Base-by-base conservation (phyloP, 768 basidiomycete genomes). In the Fibroporia radiculosa region DNA sequence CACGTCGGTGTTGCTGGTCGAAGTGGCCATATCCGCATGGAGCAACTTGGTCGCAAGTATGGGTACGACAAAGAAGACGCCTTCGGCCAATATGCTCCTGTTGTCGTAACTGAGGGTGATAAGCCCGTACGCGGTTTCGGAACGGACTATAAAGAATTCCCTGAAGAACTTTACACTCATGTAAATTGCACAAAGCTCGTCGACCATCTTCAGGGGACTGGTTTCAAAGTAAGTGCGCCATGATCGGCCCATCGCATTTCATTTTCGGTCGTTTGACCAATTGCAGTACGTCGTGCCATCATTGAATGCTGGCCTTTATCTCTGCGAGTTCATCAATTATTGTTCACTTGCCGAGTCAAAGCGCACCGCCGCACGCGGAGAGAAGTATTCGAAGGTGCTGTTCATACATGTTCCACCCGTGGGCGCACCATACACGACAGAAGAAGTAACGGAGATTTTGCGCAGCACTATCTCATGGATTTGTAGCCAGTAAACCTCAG, bases 261-360 rank as follows among this genome's bases (percentile, higher is more conserved):
- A n/a, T n/a, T n/a, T n/a, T n/a, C n/a, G n/a, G n/a, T n/a, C n/a
- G n/a, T n/a, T n/a, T n/a, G n/a, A n/a, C n/a, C 29, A 8, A n/a
- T 31, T 31, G 29, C 29, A 84, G 80, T 71, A 80, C 63, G 78
- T 84, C 19, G 78, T 80, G 56, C 72, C 79, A n/a, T 85, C 84
- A 3, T 74, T 79, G 70, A 83, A 87, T 56, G 80, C 83, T 13
- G 84, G 84, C 0, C 81, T 82, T 57, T 87, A 79, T 59, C 63
- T 86, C 8, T 84, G 80, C 56, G 84, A 87, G 64, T 87, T 82
- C 60, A 74, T 82, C 49, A 84, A 81, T 57, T 87, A 82, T 54
- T 80, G 82, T 56, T 84, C 82, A 10, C 70, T 86, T 22, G 82
- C 82, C 4, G 83, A 85, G 57, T 71, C 75, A 19, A 74, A 71